Evolutionary conservation across 345 rosid genomes (phyloP), one percentile per base, ranked within the genome.

Genomic region (Carallia brachiata): DNA sequence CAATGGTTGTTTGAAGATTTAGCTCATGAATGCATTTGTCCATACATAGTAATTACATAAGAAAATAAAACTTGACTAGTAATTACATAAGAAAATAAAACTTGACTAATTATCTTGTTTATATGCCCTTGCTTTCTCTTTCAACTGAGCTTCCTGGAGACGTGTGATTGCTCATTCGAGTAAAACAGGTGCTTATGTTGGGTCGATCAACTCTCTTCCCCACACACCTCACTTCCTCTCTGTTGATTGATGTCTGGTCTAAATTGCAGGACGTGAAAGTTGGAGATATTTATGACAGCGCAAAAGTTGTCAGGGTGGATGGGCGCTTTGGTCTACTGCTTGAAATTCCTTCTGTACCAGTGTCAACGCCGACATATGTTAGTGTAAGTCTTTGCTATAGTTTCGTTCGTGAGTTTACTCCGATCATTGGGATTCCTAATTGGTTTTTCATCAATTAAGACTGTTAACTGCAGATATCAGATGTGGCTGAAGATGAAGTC

Each of bases 251-350:
- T 55, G 17, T 54, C 63, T 53, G 71, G 74, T 70, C 69, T 80
- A 62, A 40, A 61, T 61, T 85, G 86, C 87, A 95, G 99, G 85
- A 78, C 78, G 86, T 81, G 61, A 80, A 79, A 62, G 68, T 84
- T 67, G 99, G 99, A 66, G 89, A 79, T 74, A 92, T 92, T 76
- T 87, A 85, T 75, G 99, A 92, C 53, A 82, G 69, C 58, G 84
- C 99, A 76, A 92, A 86, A 85, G 89, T 95, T 55, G 81, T 92
- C 32, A 85, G 99, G 80, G 85, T 95, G 65, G 99, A 95, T 75
- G 89, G 84, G 79, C 85, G 85, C 70, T 69, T 79, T 37, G 99
- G 99, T 56, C 89, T 95, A 82, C 83, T 92, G 77, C 92, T 95
- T 66, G 97, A 92, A 71, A 82, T 95, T 70, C 97, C 96, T 56